These are phyloP conservation scores for Leccinum disarticulatum DNA, from an alignment of 768 basidiomycete species.

Conservation along the genomic window DNA sequence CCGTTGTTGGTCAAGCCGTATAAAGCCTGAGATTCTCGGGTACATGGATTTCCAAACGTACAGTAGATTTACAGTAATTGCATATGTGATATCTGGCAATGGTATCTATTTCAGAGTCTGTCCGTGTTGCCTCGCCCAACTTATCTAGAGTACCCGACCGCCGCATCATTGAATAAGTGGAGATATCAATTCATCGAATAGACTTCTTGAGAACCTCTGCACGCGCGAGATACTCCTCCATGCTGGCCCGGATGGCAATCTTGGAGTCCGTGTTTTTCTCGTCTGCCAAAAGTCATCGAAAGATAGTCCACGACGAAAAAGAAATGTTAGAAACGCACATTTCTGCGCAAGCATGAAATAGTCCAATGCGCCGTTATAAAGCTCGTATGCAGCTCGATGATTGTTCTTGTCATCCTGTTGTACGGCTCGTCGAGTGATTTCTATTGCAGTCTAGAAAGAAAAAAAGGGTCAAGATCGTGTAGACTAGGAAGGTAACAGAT, in stretches of 20 bases:
- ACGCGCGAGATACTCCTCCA: conserved; percentile 84
- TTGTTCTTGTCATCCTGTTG: conserved; percentile 88
- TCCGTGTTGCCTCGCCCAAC: background rate
- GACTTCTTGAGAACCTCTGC: conserved; percentile 85
- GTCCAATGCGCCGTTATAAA: conserved; percentile 89
- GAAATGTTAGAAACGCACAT: conserved; percentile 45
- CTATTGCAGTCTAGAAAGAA: conserved; percentile 63
- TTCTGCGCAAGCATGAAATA: conserved; percentile 97
- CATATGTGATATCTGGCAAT: background rate
- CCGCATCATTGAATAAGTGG: background rate
- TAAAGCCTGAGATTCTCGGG: background rate
- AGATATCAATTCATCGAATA: background rate
- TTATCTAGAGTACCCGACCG: background rate
- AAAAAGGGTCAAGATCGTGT: background rate
- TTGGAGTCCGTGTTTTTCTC: conserved; percentile 93
- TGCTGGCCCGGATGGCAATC: conserved; percentile 76
- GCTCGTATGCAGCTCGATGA: conserved; percentile 88
- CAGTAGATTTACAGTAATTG: background rate
- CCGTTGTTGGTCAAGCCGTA: conserved; percentile 35
- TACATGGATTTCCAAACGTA: background rate
- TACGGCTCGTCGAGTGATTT: conserved; percentile 85
- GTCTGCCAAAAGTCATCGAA: conserved; percentile 29
- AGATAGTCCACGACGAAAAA: background rate
- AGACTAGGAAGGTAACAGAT: too few relatives aligned
- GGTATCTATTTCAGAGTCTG: background rate